A percentile compares a stretch with the other conserved stretches of the same genome.
phyloP scores from a whole-genome alignment of 441 rosid genomes.

The Gossypium aridum region DNA sequence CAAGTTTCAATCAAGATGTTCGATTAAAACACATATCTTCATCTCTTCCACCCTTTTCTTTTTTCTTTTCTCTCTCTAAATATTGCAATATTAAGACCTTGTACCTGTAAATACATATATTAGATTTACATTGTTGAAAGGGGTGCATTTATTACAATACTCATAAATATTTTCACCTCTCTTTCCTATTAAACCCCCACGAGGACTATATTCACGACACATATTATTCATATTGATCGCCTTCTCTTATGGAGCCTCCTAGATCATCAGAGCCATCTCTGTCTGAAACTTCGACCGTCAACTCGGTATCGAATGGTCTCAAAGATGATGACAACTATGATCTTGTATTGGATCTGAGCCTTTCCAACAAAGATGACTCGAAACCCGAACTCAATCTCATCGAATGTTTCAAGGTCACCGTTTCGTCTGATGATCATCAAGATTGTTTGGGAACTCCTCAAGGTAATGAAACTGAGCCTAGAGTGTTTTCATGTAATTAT shows the following conservation, averaged over 20 bases:
- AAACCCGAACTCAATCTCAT: slow-evolving; percentile 50
- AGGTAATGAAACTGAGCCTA: slow-evolving; percentile 31
- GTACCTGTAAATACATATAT: slow-evolving; percentile 25
- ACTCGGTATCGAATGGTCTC: slow-evolving; percentile 26
- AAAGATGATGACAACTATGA: slow-evolving; percentile 11
- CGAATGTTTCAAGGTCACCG: slow-evolving; percentile 27
- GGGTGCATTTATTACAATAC: slow-evolving; percentile 17
- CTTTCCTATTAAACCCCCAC: slow-evolving; percentile 17
- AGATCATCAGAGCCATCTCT: slow-evolving; percentile 27
- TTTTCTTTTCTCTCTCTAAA: background rate
- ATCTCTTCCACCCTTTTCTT: background rate
- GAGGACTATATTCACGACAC: background rate
- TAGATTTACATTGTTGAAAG: slow-evolving; percentile 12
- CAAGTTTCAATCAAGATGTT: background rate
- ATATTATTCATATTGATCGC: background rate
- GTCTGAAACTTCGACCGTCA: slow-evolving; percentile 28
- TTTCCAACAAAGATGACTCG: slow-evolving; percentile 34
- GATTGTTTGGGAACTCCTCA: slow-evolving; percentile 20
- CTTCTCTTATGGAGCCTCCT: slow-evolving; percentile 29
- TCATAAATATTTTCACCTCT: slow-evolving; percentile 19
- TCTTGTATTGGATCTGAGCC: slow-evolving; percentile 59
- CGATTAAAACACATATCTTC: background rate
- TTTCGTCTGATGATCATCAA: slow-evolving; percentile 16
- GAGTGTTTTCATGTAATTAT: slow-evolving; percentile 72
- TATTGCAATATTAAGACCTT: slow-evolving; percentile 21